phyloP scores from a whole-genome alignment of 306 rosid species.

The Hippophae rhamnoides region DNA sequence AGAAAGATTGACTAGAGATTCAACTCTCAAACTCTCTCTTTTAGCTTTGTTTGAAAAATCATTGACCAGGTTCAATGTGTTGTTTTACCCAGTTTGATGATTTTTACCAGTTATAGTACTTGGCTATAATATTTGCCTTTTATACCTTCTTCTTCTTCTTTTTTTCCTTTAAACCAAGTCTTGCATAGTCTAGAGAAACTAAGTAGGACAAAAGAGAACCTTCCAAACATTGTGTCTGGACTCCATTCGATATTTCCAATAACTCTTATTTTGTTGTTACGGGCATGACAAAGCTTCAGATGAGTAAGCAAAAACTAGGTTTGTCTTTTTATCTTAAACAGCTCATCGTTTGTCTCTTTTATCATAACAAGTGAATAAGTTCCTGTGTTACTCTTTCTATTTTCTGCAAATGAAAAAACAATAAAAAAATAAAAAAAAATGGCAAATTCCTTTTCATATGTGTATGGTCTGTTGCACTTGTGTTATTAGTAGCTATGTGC shows the following conservation, averaged over 20 bases:
- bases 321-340: slow-evolving; percentile 12
- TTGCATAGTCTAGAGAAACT: neutral
- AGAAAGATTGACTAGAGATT: neutral
- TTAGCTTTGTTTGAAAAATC: no score
- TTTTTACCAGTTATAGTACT: no score
- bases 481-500: slow-evolving; percentile 30
- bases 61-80: no score
- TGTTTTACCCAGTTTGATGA: neutral
- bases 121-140: neutral
- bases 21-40: no score
- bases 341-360: neutral
- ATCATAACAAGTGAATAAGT: slow-evolving; percentile 3
- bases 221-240: slow-evolving; percentile 8
- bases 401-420: neutral
- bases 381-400: neutral
- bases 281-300: slow-evolving; percentile 1
- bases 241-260: slow-evolving; percentile 46
- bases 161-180: neutral
- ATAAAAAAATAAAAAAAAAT: slow-evolving; percentile 13
- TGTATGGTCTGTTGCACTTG: slow-evolving; percentile 21
- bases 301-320: neutral
- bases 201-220: slow-evolving; percentile 11
- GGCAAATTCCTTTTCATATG: slow-evolving; percentile 21
- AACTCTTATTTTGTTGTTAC: slow-evolving; percentile 40
- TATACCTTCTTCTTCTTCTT: slow-evolving; percentile 4